Conservation (phyloP, 148 eudicot genomes). For the Rhododendron mucronatum region DNA sequence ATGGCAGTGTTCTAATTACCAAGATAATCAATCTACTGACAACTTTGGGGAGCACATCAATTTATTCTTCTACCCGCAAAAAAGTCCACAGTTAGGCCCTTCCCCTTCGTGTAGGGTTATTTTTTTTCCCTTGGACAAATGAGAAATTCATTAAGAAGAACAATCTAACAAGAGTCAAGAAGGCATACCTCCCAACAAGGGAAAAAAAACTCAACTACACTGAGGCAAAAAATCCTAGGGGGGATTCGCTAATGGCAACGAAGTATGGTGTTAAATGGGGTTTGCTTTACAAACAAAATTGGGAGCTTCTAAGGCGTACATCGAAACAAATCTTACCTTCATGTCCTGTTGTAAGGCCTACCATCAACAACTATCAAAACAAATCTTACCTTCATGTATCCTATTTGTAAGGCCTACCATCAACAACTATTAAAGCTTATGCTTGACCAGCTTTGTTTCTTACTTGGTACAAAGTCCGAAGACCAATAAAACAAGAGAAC, state of each 20-base stretch:
- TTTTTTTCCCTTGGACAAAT: too few relatives aligned
- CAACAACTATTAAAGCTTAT: not conserved
- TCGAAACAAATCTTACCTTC: not conserved
- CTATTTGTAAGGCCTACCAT: not conserved
- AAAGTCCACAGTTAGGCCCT: not conserved
- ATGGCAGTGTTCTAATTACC: not conserved
- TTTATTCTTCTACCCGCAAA: not conserved
- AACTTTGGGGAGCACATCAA: constrained; percentile 22
- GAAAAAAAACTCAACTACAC: not conserved
- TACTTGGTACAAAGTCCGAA: not conserved
- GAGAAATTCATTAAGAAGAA: not conserved
- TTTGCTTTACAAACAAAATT: not conserved
- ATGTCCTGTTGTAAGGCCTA: not conserved
- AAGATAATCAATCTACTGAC: constrained; percentile 51
- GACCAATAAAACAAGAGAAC: not conserved
- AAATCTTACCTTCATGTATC: not conserved
- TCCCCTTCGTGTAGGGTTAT: not conserved
- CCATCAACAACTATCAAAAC: not conserved
- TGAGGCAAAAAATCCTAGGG: not conserved
- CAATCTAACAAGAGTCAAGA: not conserved
- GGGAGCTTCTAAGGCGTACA: too few relatives aligned
- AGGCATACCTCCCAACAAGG: not conserved
- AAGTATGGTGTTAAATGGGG: not conserved
- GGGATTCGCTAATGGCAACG: not conserved
- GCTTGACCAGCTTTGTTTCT: not conserved